Conservation (phyloP, 2,329 filamentous ascomycete species). For the Cladosporium austrohemisphaericum region DNA sequence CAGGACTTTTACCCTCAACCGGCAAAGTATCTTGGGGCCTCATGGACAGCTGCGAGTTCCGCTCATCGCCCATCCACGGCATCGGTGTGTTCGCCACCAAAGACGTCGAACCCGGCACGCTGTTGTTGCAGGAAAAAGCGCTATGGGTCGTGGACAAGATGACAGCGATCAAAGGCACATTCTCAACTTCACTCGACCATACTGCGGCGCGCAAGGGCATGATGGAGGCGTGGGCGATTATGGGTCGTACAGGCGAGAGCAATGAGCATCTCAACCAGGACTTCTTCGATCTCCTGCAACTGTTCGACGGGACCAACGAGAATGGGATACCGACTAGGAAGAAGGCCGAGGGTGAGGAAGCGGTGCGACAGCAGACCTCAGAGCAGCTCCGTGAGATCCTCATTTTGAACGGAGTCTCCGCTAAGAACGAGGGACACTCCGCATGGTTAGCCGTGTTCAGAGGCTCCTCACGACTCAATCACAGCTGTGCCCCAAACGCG, state of each 20-base stretch:
- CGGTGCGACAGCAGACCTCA: not conserved
- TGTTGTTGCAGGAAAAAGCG: not conserved
- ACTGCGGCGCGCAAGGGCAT: not conserved
- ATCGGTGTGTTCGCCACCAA: constrained; percentile 2
- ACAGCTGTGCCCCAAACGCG: constrained; percentile 4
- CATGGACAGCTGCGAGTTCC: constrained; percentile 1
- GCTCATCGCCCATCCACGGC: not conserved
- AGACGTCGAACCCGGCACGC: not conserved
- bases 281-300: not conserved
- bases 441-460: not conserved
- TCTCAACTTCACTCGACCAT: not conserved
- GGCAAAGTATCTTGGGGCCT: too few species aligned
- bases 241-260: too few species aligned
- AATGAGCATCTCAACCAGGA: too few species aligned
- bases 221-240: not conserved
- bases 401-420: not conserved
- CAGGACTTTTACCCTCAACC: too few species aligned
- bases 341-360: not conserved
- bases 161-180: not conserved
- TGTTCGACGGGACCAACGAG: not conserved
- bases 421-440: not conserved
- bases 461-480: constrained; percentile 4
- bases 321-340: too few species aligned
- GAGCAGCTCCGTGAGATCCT: not conserved
- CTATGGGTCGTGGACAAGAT: not conserved